Base-by-base conservation (phyloP, 2,329 filamentous ascomycete genomes). In the Aspergillus hiratsukae region DNA sequence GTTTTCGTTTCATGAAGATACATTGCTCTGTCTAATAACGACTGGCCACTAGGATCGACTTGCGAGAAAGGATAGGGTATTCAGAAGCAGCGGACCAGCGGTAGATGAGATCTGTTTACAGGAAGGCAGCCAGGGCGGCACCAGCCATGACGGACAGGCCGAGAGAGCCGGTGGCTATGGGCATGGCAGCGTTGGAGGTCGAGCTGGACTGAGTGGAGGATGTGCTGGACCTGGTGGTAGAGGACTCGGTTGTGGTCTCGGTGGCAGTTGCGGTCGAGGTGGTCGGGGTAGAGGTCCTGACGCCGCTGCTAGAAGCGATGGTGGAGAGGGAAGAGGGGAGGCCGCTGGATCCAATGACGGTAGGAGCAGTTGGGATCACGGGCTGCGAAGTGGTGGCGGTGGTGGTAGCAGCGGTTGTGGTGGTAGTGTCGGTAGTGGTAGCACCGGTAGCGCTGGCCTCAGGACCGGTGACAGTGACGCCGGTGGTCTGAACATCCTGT, bases 71-170 rank as follows among this genome's bases (percentile, higher is more conserved):
- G 23, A n/a, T 17, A 25, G 43, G 51, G 51, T 53, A 48, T 53
- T 41, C 35, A 51, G 31, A 29, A 45, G 37, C 10, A 19, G 4
- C 40, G 28, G 14, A 37, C 4, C 41, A n/a, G 17, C 45, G 29
- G 23, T 46, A 19, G 49, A 14, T 48, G 40, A 19, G 49, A 14
- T 48, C 54, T 43, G 35, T 60, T 72, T 73, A 78, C 61, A 78
- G 65, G 59, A 79, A 69, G 61, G 74, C 73, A 62, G 74, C 73
- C 49, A 79, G 64, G 50, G 75, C 67, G 58, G 71, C 69, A 66
- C 75, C 76, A 61, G 75, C 77, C 23, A 77, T 65, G 51, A 76
- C 64, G 41, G 69, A 69, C 56, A 77, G 64, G 25, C 69, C 66
- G 27, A 67, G 60, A 28, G 75, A 70, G 54, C 61, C 74, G 50